Conservation (phyloP, 148 eudicot genomes). For the Rhododendron kiyosumense region DNA sequence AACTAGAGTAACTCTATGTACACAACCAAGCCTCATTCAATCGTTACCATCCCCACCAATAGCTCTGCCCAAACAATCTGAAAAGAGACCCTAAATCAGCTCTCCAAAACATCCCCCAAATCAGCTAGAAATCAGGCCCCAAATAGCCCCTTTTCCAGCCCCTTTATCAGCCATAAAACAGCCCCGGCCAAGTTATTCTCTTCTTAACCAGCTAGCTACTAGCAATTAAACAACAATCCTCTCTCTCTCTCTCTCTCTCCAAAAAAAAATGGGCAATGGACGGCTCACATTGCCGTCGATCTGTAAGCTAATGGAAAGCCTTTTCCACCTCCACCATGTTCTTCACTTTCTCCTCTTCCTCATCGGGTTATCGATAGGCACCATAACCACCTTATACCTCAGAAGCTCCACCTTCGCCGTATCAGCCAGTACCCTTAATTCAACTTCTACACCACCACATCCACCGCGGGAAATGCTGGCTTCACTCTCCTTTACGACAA, state of each 20-base stretch:
- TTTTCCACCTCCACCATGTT: conserved; percentile 8
- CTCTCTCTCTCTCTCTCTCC: not conserved
- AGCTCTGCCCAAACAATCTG: no score
- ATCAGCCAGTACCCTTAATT: not conserved
- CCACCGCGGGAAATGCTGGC: not conserved
- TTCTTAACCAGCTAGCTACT: not conserved
- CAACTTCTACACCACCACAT: not conserved
- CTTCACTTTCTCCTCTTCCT: conserved; percentile 32
- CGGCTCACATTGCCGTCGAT: not conserved
- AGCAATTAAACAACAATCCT: not conserved
- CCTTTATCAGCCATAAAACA: no score
- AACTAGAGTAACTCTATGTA: no score
- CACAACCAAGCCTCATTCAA: no score
- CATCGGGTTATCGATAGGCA: conserved; percentile 51
- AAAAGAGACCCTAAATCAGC: no score
- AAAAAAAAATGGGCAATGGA: conserved; percentile 1
- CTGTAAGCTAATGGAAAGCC: not conserved
- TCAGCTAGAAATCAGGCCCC: no score
- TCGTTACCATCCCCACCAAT: no score
- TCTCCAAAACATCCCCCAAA: no score
- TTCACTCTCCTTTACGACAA: not conserved
- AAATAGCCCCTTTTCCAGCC: no score
- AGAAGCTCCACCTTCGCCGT: conserved; percentile 19
- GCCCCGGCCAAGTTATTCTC: not conserved
- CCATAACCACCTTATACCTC: conserved; percentile 31